Conservation (phyloP, 1,139 yeast species). For the Meyerozyma guilliermondii region DNA sequence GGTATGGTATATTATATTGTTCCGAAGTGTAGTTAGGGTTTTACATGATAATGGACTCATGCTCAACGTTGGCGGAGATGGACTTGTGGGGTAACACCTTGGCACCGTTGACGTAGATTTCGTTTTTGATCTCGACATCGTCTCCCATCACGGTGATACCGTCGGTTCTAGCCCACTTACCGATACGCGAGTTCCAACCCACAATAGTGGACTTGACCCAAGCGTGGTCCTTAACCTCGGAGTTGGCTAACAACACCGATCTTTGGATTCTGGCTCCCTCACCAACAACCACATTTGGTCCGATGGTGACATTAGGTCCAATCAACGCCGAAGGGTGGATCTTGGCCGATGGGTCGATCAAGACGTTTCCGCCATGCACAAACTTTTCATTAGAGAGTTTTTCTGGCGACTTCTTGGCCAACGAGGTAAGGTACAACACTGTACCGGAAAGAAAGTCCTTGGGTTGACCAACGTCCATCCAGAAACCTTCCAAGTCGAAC, state of each 20-base stretch:
- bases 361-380: constrained; percentile 89
- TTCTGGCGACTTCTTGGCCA: constrained; percentile 75
- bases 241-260: constrained; percentile 88
- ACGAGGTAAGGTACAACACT: constrained; percentile 81
- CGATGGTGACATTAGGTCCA: constrained; percentile 97
- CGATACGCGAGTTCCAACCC: constrained; percentile 98
- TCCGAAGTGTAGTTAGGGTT: constrained; percentile 3
- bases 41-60: constrained; percentile 96
- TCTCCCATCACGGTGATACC: constrained; percentile 98
- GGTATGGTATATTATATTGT: not conserved
- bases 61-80: constrained; percentile 92
- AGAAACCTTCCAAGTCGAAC: constrained; percentile 97
- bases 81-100: constrained; percentile 98
- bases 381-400: constrained; percentile 61
- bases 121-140: constrained; percentile 97
- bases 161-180: constrained; percentile 99
- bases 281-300: constrained; percentile 94
- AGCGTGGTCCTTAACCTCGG: constrained; percentile 93
- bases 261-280: constrained; percentile 98
- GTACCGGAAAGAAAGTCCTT: constrained; percentile 98
- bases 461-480: constrained; percentile 99
- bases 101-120: constrained; percentile 98
- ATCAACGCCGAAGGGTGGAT: constrained; percentile 91
- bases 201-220: constrained; percentile 97
- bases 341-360: constrained; percentile 92